These are phyloP conservation scores for Corymbia maculata DNA, from an alignment of 345 rosid species.

Conservation along the genomic window DNA sequence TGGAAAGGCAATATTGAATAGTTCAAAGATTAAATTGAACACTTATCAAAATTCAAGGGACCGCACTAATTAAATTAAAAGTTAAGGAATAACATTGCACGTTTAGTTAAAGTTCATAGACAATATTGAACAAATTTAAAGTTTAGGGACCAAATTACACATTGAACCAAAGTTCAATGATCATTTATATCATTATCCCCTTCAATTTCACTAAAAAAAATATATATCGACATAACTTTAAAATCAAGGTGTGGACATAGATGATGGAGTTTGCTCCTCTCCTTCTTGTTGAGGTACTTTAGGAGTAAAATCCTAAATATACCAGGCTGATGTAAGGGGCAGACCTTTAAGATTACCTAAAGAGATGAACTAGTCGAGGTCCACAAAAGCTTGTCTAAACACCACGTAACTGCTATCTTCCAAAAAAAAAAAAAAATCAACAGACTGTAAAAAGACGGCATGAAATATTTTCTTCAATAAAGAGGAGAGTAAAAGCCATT, in stretches of 20 bases:
- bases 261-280: background rate
- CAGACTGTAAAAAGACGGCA: background rate
- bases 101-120: no score
- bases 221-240: background rate
- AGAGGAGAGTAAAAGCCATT: background rate
- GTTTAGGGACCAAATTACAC: no score
- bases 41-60: no score
- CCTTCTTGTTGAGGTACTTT: fast-evolving
- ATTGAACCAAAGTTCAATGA: no score
- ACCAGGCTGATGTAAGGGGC: fast-evolving
- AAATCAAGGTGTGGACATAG: background rate
- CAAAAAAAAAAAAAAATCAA: background rate
- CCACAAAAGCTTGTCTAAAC: no score
- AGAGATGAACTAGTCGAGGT: no score
- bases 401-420: background rate
- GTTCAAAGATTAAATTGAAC: fast-evolving
- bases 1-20: fast-evolving
- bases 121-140: fast-evolving
- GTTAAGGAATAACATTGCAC: fast-evolving
- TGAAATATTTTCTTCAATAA: background rate
- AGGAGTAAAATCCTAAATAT: fast-evolving
- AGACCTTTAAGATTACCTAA: fast-evolving
- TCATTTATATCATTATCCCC: fast-evolving
- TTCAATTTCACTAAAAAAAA: background rate
- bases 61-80: fast-evolving